phyloP scores from a whole-genome alignment of 1,284 basidiomycete species.

The Fistulinella cinereoalba region DNA sequence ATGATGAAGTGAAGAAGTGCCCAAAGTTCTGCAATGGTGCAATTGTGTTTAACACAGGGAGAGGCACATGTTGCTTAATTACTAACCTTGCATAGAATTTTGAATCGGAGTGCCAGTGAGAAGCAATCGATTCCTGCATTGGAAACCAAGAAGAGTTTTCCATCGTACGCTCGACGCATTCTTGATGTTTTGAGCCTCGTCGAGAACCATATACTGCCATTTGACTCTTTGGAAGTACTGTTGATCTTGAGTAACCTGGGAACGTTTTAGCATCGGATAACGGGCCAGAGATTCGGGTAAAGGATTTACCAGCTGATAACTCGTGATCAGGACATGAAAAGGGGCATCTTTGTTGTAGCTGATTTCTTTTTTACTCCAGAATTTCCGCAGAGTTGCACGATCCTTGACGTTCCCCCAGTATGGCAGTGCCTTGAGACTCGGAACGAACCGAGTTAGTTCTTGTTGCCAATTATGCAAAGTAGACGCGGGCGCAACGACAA shows the following conservation, averaged over 20 bases:
- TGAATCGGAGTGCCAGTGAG: constrained; percentile 99
- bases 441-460: constrained; percentile 95
- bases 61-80: not conserved
- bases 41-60: constrained; percentile 12
- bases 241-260: constrained; percentile 90
- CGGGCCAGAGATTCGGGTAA: not conserved
- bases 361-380: constrained; percentile 98
- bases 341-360: constrained; percentile 94
- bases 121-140: constrained; percentile 93
- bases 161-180: constrained; percentile 96
- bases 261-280: constrained; percentile 8
- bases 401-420: constrained; percentile 99
- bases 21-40: constrained; percentile 84
- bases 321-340: constrained; percentile 96
- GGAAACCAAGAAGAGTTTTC: constrained; percentile 96
- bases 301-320: constrained; percentile 84
- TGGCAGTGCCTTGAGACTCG: constrained; percentile 89
- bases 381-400: constrained; percentile 89
- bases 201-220: constrained; percentile 99
- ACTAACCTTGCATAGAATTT: constrained; percentile 97
- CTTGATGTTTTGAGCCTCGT: constrained; percentile 99
- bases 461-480: constrained; percentile 99
- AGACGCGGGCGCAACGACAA: constrained; percentile 98
- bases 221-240: constrained; percentile 98
- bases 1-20: constrained; percentile 99